Base-by-base conservation (phyloP, 2,329 filamentous ascomycete species). In the Trichoderma harzianum region DNA sequence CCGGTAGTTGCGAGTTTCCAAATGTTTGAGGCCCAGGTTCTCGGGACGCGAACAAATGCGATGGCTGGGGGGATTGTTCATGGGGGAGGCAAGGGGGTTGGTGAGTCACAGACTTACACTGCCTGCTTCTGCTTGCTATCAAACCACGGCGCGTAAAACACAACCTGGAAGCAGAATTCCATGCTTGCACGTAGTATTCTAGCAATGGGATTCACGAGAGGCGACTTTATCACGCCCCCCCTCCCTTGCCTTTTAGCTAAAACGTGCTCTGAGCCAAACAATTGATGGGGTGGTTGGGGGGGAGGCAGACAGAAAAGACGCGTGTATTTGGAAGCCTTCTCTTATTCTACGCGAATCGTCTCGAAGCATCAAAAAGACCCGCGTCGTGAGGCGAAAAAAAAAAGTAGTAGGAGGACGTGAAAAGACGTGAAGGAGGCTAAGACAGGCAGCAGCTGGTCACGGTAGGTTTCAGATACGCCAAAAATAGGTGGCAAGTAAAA, bases 61-160 rank as follows among this genome's bases (percentile, higher is more conserved):
- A 65, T 65, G 63, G 63, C 43, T 66, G 43, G 30, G n/a, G 30
- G 30, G 47, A n/a, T 47, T 21, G 43, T 47, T 47, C 43, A 47
- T 11, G 43, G 10, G 39, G 7, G 16, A 21, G n/a, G 43, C 43
- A 47, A 32, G 30, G 39, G 47, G 28, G 21, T 55, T 18, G 47
- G 47, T 66, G 63, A 66, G 63, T 66, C 63, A 66, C 47, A 66
- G 47, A 34, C n/a, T 16, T 66, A 55, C 63, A 66, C 63, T 55
- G 63, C 63, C 63, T 36, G 12, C 24, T 36, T 65, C 8, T 58
- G 43, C 18, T 58, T 18, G 62, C 39, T 51, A 24, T 64, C 39
- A 30, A 64, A 32, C 26, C 39, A 24, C 26, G 5, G 36, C 61
- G 24, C 61, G 36, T 26, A 39, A 64, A 24, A 8, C 28, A 60